Conservation (phyloP, 371 early-diverging fungal species). For the Mucor saturninus region DNA sequence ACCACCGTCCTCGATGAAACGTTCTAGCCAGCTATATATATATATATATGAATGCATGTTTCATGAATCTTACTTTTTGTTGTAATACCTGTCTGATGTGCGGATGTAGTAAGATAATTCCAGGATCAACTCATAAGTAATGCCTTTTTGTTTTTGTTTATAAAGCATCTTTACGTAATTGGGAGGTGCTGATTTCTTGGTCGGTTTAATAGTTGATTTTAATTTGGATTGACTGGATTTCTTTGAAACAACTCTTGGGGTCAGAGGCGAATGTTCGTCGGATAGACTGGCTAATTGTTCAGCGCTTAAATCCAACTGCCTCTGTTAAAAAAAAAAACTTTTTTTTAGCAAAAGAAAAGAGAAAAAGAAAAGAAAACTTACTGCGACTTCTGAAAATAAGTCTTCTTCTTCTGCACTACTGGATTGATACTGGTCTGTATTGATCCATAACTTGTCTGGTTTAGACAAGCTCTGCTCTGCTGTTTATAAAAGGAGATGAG, state of each 20-base stretch:
- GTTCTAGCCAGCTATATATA: conserved; percentile 50
- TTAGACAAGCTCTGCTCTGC: background rate
- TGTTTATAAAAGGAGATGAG: background rate
- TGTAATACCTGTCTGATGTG: conserved; percentile 26
- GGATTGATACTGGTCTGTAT: conserved; percentile 8
- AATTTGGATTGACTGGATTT: conserved; percentile 7
- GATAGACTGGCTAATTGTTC: conserved; percentile 26
- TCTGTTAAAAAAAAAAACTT: background rate
- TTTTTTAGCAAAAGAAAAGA: too few relatives aligned
- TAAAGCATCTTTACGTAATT: conserved; percentile 28
- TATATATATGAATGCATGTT: background rate
- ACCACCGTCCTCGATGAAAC: conserved; percentile 74
- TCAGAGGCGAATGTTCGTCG: conserved; percentile 13
- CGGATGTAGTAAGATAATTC: conserved; percentile 31
- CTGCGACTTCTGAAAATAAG: conserved; percentile 29
- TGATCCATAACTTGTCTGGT: conserved; percentile 19
- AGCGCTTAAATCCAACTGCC: conserved; percentile 29
- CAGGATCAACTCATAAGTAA: conserved; percentile 26
- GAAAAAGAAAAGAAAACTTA: conserved; percentile 5
- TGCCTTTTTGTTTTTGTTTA: conserved; percentile 29
- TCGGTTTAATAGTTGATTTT: background rate
- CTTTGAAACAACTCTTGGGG: conserved; percentile 14
- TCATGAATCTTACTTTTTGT: background rate
- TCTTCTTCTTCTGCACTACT: conserved; percentile 21
- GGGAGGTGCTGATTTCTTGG: conserved; percentile 19